Evolutionary conservation across 1,284 basidiomycete species (phyloP), one percentile per base, ranked within the genome.

Genomic region (Fomitopsis schrenkii): DNA sequence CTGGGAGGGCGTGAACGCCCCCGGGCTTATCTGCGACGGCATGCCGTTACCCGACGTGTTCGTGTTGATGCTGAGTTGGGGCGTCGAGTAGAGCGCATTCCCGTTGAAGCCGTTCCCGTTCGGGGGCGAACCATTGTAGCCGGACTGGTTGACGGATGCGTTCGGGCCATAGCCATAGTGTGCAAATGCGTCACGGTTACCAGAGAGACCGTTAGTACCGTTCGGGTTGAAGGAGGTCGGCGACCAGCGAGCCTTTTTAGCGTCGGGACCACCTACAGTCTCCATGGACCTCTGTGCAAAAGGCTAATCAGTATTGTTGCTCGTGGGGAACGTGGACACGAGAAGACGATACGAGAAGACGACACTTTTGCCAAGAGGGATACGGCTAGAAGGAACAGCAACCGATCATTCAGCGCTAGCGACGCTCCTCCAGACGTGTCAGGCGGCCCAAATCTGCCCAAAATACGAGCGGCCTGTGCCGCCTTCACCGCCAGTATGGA

Each of bases 181-280:
- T 63, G 88, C 88, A 71, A 90, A 92, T 41, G 86, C 83, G 71
- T 91, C 88, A 58, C 86, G 82, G 79, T 75, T 50, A 79, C 70
- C 68, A 57, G 77, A 64, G 65, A 76, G 79, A 42, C 73, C 74
- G 66, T 77, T 77, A 48, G 76, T 70, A 58, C 74, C 72, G 60
- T 75, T 74, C 57, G 71, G 65, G 56, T 68, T 82, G 68, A 85
- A 83, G 28, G 86, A 86, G 63, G 81, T 86, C 61, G 89, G 90
- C 56, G 88, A 91, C 90, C 90, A 93, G 66, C 91, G 88, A 60
- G 91, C 86, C 77, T 93, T 94, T 83, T 94, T 94, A 57, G 89
- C 81, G 76, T 92, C 90, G 69, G 90, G 88, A 70, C 90, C 90
- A 71, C 86, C 87, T 66, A 84, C 81, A 71, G 87, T 75, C 77